Evolutionary conservation across 805 yeast genomes (phyloP).

Genomic region (Lipomyces starkeyi): DNA sequence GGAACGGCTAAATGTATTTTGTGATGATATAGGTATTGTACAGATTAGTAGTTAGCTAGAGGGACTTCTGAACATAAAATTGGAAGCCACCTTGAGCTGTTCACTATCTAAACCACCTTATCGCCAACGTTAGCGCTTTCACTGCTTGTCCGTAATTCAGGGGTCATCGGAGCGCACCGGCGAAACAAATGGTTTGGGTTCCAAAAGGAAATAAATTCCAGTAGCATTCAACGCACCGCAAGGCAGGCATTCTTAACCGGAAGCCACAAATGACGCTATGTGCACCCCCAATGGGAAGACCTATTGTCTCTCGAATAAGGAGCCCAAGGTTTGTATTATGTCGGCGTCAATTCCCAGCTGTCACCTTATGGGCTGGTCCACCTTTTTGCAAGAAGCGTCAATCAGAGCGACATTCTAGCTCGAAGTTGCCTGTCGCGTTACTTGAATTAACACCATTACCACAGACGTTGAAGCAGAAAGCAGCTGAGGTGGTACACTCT

Average conservation of each 20-base stretch:
- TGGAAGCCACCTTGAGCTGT: no score
- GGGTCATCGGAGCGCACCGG: not conserved
- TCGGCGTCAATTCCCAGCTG: not conserved
- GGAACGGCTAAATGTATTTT: not conserved
- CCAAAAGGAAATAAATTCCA: no score
- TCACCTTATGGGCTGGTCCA: not conserved
- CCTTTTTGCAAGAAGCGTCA: not conserved
- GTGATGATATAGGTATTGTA: not conserved
- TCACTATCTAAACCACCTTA: no score
- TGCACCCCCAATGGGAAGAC: not conserved
- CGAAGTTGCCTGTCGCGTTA: not conserved
- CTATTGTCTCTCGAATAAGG: not conserved
- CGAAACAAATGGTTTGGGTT: no score
- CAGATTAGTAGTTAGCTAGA: not conserved
- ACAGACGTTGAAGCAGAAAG: constrained; percentile 9
- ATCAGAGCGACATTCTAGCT: not conserved
- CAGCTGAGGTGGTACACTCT: not conserved
- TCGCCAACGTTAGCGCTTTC: no score
- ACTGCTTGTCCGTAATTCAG: not conserved
- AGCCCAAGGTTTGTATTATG: not conserved
- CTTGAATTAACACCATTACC: not conserved
- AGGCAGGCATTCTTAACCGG: not conserved
- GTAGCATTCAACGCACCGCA: not conserved
- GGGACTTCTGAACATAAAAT: not conserved
- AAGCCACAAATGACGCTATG: not conserved